Conservation (phyloP, 1,284 basidiomycete species). For the Microbotryum saponariae region DNA sequence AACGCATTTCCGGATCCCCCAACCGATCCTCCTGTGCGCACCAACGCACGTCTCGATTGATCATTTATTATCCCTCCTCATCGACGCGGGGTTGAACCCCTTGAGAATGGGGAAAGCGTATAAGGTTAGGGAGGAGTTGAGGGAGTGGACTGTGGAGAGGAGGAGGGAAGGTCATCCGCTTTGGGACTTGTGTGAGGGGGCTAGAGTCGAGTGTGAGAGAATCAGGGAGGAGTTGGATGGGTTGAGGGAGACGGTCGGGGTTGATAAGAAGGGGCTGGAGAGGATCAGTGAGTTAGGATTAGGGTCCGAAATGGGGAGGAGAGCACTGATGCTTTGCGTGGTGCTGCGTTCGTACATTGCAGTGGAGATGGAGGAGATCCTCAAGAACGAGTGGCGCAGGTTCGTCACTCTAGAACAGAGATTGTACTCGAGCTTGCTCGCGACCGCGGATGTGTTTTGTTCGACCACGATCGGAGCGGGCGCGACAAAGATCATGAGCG, state of each 20-base stretch:
- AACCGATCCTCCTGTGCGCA: slow-evolving; percentile 78
- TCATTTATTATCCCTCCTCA: slow-evolving; percentile 72
- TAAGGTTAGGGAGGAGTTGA: slow-evolving; percentile 55
- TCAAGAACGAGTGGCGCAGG: slow-evolving; percentile 33
- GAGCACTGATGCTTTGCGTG: not conserved
- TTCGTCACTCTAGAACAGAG: slow-evolving; percentile 36
- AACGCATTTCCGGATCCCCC: slow-evolving; percentile 71
- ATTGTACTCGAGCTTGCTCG: slow-evolving; percentile 40
- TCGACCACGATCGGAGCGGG: slow-evolving; percentile 38
- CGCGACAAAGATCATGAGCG: slow-evolving; percentile 26
- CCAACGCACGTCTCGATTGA: slow-evolving; percentile 95
- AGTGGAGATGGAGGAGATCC: slow-evolving; percentile 32
- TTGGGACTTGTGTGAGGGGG: slow-evolving; percentile 46
- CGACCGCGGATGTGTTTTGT: slow-evolving; percentile 42
- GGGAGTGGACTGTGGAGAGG: slow-evolving; percentile 57
- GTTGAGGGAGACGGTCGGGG: slow-evolving; percentile 38
- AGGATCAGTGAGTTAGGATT: not conserved
- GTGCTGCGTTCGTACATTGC: not conserved
- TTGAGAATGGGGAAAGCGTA: slow-evolving; percentile 64
- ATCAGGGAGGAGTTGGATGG: slow-evolving; percentile 19
- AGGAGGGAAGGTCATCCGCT: slow-evolving; percentile 41
- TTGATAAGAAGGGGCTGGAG: slow-evolving; percentile 37
- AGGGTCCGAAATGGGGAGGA: not conserved
- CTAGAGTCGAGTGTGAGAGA: slow-evolving; percentile 40
- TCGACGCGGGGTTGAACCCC: slow-evolving; percentile 57